phyloP scores from a whole-genome alignment of 805 yeast species.

The Debaryomyces castellii region DNA sequence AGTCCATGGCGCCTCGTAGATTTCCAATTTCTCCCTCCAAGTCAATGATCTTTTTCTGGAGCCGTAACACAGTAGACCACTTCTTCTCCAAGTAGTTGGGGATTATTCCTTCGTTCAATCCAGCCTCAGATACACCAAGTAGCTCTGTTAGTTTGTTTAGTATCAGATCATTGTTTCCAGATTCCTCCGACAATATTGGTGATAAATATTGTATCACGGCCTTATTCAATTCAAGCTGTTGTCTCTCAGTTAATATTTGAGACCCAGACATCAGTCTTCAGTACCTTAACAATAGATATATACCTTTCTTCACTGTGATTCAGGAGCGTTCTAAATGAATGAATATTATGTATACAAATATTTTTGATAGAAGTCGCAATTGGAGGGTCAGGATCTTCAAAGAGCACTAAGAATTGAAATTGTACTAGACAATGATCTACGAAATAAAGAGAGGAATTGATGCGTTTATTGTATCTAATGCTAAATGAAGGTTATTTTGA shows the following conservation, averaged over 20 bases:
- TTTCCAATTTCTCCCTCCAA: slow-evolving; percentile 59
- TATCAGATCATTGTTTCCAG: slow-evolving; percentile 14
- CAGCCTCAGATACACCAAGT: slow-evolving; percentile 10
- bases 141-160: slow-evolving; percentile 7
- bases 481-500: background rate
- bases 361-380: background rate
- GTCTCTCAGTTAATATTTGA: slow-evolving; percentile 38
- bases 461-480: background rate
- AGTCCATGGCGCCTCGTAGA: slow-evolving; percentile 46
- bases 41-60: slow-evolving; percentile 72
- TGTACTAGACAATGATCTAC: background rate
- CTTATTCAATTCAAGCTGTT: slow-evolving; percentile 45
- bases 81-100: slow-evolving; percentile 63
- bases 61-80: slow-evolving; percentile 81
- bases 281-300: background rate
- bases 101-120: slow-evolving; percentile 27
- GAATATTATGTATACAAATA: background rate
- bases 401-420: background rate
- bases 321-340: background rate
- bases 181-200: slow-evolving; percentile 25
- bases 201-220: slow-evolving; percentile 50
- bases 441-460: background rate
- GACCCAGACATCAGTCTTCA: slow-evolving; percentile 4
- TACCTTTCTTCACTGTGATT: background rate
- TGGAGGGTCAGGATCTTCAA: background rate